These are phyloP conservation scores for Aspergillus niger DNA, from an alignment of 2,329 filamentous ascomycete genomes.

Conservation along the genomic window DNA sequence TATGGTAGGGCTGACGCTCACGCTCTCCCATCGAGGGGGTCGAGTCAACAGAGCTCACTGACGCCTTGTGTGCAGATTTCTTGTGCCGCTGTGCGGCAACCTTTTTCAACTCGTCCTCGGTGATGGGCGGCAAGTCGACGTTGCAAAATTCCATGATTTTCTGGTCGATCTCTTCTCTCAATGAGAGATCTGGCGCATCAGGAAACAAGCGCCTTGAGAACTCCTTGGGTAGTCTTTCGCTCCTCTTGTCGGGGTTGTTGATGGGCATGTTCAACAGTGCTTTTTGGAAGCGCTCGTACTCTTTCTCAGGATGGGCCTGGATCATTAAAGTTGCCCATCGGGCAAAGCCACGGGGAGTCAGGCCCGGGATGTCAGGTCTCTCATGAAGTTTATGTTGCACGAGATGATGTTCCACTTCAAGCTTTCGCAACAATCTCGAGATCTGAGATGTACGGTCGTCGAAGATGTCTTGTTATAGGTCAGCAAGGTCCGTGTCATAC, in stretches of 20 bases:
- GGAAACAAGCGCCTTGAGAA: constrained; percentile 75
- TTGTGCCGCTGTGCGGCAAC: constrained; percentile 29
- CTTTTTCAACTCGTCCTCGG: constrained; percentile 39
- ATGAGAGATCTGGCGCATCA: constrained; percentile 55
- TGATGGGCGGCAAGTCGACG: constrained; percentile 48
- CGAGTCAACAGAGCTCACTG: constrained; percentile 20
- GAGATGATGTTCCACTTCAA: constrained; percentile 64
- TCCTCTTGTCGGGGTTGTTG: constrained; percentile 63
- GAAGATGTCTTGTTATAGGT: constrained; percentile 53
- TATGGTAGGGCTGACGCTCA: constrained; percentile 44
- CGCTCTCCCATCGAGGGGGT: constrained; percentile 36
- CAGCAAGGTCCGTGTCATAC: neutral
- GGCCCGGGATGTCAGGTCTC: constrained; percentile 61
- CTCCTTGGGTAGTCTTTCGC: constrained; percentile 76
- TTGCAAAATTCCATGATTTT: constrained; percentile 58
- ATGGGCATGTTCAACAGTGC: constrained; percentile 73
- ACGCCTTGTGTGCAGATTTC: constrained; percentile 22
- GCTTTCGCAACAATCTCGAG: constrained; percentile 59
- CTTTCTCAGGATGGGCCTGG: constrained; percentile 72
- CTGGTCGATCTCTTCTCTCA: constrained; percentile 62
- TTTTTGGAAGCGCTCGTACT: constrained; percentile 69
- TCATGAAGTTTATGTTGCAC: constrained; percentile 57
- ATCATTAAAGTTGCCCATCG: constrained; percentile 74
- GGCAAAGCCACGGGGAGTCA: constrained; percentile 69
- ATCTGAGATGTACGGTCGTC: constrained; percentile 56